phyloP scores from a whole-genome alignment of 305 asterid species.

The Vinca major region DNA sequence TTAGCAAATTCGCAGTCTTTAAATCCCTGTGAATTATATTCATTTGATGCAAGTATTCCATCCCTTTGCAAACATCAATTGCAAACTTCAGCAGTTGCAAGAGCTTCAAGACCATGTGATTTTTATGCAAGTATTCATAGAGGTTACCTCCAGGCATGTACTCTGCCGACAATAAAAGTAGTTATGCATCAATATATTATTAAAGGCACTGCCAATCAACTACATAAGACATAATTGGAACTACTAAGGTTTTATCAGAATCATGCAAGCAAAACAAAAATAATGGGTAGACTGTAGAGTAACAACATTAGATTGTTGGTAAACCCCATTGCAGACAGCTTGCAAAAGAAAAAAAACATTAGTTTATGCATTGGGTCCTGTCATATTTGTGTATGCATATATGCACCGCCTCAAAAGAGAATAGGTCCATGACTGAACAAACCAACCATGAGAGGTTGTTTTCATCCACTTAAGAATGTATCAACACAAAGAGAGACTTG shows the following conservation, averaged over 20 bases:
- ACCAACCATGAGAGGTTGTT: background rate
- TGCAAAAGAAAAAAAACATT: background rate
- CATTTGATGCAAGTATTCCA: conserved; percentile 83
- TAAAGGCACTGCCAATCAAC: background rate
- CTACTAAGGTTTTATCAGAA: no score
- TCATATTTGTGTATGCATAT: background rate
- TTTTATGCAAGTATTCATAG: conserved; percentile 64
- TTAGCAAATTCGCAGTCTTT: conserved; percentile 78
- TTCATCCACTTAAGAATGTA: background rate
- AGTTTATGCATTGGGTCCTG: conserved; percentile 1
- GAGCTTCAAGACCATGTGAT: conserved; percentile 45
- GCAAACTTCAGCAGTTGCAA: conserved; percentile 67
- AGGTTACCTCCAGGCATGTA: conserved; percentile 93
- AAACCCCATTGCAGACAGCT: background rate
- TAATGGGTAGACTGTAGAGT: no score
- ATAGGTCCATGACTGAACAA: background rate
- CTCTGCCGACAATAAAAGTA: conserved; percentile 38
- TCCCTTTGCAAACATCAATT: conserved; percentile 85
- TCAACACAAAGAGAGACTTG: background rate
- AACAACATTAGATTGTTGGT: no score
- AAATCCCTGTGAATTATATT: conserved; percentile 82
- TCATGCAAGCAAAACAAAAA: no score
- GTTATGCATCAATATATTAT: conserved; percentile 16
- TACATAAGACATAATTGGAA: background rate
- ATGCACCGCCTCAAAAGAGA: background rate